Evolutionary conservation across 1,284 basidiomycete genomes (phyloP), one percentile per base, ranked within the genome.

Genomic region (Cryptococcus sp.): DNA sequence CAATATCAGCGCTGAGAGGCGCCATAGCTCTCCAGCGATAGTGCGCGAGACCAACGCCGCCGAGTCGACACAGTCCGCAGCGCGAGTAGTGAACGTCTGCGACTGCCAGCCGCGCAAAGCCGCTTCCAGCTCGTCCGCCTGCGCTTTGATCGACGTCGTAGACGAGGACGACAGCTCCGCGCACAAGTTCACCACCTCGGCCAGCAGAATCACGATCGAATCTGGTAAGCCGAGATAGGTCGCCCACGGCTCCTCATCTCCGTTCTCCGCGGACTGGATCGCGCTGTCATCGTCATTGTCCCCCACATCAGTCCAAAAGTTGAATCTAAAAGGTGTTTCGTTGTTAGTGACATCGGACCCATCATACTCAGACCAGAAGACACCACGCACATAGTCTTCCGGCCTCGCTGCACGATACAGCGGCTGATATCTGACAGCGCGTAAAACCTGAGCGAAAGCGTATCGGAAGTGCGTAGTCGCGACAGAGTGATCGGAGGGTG

Each of bases 181-280:
- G 51, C 63, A 65, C 7, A 70, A 60, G 52, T 72, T 72, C 57
- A 66, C 62, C 23, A 72, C 57, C 23, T 65, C 62, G 0, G 67
- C 66, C 10, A 72, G 62, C 22, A 72, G 59, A 19, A 69, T 62
- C 45, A 68, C 60, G 38, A 72, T 68, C 11, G 61, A 47, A 43
- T 71, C 67, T 5, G 69, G 69, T 3, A 72, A 53, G 20, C 70
- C 69, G 10, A 72, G 69, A 42, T 72, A 70, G 3, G 67, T 57
- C 13, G 66, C 63, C 66, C 68, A 70, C 7, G 63, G 53, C 43
- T 65, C 67, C 17, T 67, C 69, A 35, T 65, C 61, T 5, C 49
- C 50, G 19, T 25, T n/a, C 39, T 15, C 39, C 15, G 39, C 41
- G 35, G 39, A 30, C 16, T 6, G 35, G 11, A 22, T 30, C n/a